A percentile compares a stretch with the other conserved stretches of the same genome.
Conservation (phyloP, 306 rosid species). For the Oemleria cerasiformis region DNA sequence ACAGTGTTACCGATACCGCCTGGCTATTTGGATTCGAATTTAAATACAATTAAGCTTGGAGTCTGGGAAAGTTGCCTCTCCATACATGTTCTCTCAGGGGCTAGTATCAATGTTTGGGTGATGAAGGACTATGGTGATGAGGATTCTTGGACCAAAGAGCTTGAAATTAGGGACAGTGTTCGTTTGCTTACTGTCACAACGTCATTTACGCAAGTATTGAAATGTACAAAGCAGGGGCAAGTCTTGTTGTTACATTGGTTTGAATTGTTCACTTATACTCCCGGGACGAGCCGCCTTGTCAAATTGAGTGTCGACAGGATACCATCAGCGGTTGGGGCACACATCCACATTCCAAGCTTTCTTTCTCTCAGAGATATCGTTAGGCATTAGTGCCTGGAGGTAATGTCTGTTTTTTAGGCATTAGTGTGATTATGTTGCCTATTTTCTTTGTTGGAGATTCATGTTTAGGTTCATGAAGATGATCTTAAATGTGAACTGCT, state of each 20-base stretch:
- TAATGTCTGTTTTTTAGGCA: no score
- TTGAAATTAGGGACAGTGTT: no score
- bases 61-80: no score
- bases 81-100: not conserved
- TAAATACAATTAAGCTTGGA: no score
- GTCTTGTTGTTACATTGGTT: not conserved
- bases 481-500: no score
- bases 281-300: not conserved
- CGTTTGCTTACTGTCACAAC: no score
- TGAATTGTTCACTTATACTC: not conserved
- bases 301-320: not conserved
- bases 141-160: conserved; percentile 5
- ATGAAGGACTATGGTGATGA: conserved; percentile 9
- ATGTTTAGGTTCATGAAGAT: no score
- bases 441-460: no score
- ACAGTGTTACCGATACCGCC: no score
- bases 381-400: not conserved
- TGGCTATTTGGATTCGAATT: no score
- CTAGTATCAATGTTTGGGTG: conserved; percentile 5
- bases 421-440: no score
- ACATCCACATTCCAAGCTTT: not conserved
- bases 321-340: not conserved
- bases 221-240: conserved; percentile 5
- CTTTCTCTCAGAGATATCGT: not conserved
- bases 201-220: not conserved